Percentiles rank a stretch among this genome's conserved stretches.
These are phyloP conservation scores for Suaeda aralocaspica DNA, from an alignment of 148 eudicot species.

Conservation along the genomic window DNA sequence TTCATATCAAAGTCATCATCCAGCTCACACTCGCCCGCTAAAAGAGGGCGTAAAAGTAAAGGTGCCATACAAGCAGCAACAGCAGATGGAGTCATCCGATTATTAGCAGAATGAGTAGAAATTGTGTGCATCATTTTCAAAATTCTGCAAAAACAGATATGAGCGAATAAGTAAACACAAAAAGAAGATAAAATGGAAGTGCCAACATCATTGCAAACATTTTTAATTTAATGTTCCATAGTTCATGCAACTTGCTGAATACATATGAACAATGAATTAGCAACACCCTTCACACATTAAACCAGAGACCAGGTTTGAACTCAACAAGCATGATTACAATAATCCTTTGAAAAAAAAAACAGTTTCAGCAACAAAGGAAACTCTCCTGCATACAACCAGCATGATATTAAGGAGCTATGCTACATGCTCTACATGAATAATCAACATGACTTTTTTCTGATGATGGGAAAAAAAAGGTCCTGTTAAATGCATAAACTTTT, in stretches of 20 bases:
- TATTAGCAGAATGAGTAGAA: conserved; percentile 69
- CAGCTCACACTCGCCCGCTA: conserved; percentile 95
- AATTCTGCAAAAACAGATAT: conserved; percentile 42
- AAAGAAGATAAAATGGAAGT: not conserved
- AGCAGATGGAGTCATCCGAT: conserved; percentile 94
- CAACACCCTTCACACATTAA: not conserved
- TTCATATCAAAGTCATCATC: conserved; percentile 81
- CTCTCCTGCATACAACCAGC: not conserved
- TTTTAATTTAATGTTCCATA: conserved; percentile 3
- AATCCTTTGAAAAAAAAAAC: not conserved
- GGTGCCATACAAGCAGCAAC: conserved; percentile 99
- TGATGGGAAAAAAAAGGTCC: not conserved
- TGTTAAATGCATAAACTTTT: not conserved
- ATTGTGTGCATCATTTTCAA: conserved; percentile 93
- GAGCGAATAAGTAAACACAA: not conserved
- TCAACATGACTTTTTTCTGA: not conserved
- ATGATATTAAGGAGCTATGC: not conserved
- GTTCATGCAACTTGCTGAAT: conserved; percentile 5
- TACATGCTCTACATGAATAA: too few species aligned
- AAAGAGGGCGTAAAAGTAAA: conserved; percentile 91
- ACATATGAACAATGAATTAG: not conserved
- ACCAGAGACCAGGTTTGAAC: not conserved
- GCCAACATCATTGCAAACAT: not conserved
- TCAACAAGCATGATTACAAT: not conserved
- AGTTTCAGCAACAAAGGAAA: not conserved